Base-by-base conservation (phyloP, 306 rosid species). In the Prunus mongolica region DNA sequence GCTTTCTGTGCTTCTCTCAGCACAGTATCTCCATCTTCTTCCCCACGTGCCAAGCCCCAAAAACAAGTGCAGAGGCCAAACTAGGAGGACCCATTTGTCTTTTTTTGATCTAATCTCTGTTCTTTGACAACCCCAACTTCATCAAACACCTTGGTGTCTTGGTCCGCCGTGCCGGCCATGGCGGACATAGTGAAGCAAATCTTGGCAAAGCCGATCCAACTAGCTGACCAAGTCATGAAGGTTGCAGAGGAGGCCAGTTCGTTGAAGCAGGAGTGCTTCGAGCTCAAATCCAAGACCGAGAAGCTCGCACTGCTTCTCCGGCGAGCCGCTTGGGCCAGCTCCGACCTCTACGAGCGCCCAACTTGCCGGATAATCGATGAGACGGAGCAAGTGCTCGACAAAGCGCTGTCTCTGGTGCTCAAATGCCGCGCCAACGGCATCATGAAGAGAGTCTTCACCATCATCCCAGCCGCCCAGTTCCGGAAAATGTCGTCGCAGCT, bases 301-400 rank as follows among this genome's bases (percentile, higher is more conserved):
- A 93, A 86, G 81, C 93, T 93, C 0, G 95, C 91, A 0, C 83
- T 82, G 4, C 90, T 93, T 4, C 96, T 93, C 66, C 96, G 98
- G 0, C 98, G 91, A 71, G 96, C 95, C 2, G 98, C 98, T 3
- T 78, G 98, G 16, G 93, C 97, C 3, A 88, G 95, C 74, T 91
- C 98, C 63, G 98, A 91, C 41, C 92, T 93, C 28, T 93, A 93
- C 78, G 97, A 91, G 74, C 95, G 97, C 1, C 98, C 98, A 6
- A 87, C 98, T 0, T 72, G 84, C 24, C 95, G 98, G 57, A 93
- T 93, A 86, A 85, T 93, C 64, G 90, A 86, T 1, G 98, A 93
- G 64, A 91, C 93, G 5, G 93, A 87, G 2, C 98, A 91, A 24
- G 93, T 87, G 18, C 89, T 93, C 11, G 91, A 88, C 3, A 93